Evolutionary conservation across 306 rosid genomes (phyloP).

Genomic region (Cucumis hystrix): DNA sequence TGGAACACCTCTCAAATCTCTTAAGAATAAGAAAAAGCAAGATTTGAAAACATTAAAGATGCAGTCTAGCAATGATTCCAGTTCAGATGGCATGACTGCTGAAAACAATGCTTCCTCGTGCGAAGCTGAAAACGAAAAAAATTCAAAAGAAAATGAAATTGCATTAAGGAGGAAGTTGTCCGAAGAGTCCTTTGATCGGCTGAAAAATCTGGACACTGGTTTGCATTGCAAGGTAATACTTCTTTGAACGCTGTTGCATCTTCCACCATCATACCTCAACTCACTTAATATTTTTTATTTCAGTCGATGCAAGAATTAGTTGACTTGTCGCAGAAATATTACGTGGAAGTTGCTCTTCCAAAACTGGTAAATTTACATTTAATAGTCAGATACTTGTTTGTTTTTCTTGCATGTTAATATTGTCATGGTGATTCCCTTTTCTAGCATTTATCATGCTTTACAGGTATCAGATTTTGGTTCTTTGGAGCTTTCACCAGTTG

Average conservation of each 20-base stretch:
- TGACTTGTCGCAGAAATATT: constrained; percentile 64
- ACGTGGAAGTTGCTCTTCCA: constrained; percentile 91
- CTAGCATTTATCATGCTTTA: constrained; percentile 17
- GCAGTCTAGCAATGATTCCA: constrained; percentile 32
- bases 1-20: constrained; percentile 80
- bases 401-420: constrained; percentile 7
- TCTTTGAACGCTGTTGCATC: constrained; percentile 5
- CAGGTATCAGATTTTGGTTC: constrained; percentile 99
- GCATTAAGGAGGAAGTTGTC: constrained; percentile 47
- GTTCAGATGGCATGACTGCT: constrained; percentile 21
- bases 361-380: constrained; percentile 64
- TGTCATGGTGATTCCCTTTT: constrained; percentile 20
- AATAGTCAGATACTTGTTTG: constrained; percentile 16
- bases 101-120: constrained; percentile 38
- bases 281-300: constrained; percentile 18
- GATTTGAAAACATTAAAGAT: constrained; percentile 34
- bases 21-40: constrained; percentile 67
- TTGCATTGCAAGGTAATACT: constrained; percentile 79
- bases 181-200: constrained; percentile 63
- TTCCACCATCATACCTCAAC: constrained; percentile 16
- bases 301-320: constrained; percentile 83
- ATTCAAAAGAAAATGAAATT: constrained; percentile 68
- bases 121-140: constrained; percentile 37
- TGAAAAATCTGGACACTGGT: constrained; percentile 86
- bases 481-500: constrained; percentile 95